Evolutionary conservation across 1,284 basidiomycete species (phyloP), one percentile per base, ranked within the genome.

Genomic region (Uromyces viciae-fabae): DNA sequence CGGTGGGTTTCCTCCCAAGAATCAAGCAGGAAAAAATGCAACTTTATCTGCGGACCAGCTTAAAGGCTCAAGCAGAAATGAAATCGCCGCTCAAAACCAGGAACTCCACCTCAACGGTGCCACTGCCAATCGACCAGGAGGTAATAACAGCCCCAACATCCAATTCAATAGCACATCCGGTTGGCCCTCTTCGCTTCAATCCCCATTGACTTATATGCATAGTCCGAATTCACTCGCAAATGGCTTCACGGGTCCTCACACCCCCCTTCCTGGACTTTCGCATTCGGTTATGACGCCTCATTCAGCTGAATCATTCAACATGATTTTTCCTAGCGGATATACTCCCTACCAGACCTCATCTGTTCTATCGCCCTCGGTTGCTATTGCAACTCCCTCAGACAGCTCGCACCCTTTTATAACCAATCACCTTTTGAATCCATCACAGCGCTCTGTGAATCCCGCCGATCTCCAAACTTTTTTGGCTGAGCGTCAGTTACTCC

Each of bases 401-500:
- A 1, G 38, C 31, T 49, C 43, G 3, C 31, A 75, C 38, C 14
- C 38, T 8, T 52, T 46, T 42, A 5, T 66, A 19, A 22, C 60
- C 43, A 46, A 60, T 46, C 58, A 40, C 28, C 25, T 40, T 19
- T 49, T 62, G 8, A 38, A 33, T 46, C 52, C 42, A 5, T 62
- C 58, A 11, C 74, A 76, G 33, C 74, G 36, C 14, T 56, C n/a
- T 0, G 17, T 66, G 42, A 66, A 42, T 25, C 74, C 42, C 9
- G 28, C 60, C 8, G 60, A 62, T 33, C 60, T 76, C 54, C 60
- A 66, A 38, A 76, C 43, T n/a, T 76, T 81, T n/a, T 25, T 81
- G 43, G 71, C 71, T 15, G 69, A 81, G 46, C 43, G 78, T 17
- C 78, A 81, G 33, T 22, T 74, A 33, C 69, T 81, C 19, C 40